Base-by-base conservation (phyloP, 192 early-diverging fungal species). In the Umbelopsis isabellina region DNA sequence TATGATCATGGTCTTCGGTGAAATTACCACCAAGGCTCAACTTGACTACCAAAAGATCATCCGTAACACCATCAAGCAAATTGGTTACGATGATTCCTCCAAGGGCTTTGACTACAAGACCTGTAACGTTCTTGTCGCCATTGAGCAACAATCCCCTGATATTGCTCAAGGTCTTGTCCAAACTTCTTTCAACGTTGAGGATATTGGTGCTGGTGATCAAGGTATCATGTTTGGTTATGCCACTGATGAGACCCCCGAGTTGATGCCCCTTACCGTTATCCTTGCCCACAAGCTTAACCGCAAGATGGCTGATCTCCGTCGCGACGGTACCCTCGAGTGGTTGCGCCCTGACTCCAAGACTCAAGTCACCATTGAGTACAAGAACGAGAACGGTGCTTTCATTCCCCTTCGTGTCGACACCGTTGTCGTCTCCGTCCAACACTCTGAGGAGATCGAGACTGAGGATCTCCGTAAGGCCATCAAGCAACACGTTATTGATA, bases 91-190 rank as follows among this genome's bases (percentile, higher is more conserved):
- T 85, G 93, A 95, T 86, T 99, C 97, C 33, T 82, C 85, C 80
- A 99, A 99, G 90, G 97, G 97, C 75, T 99, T 99, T 84, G 97
- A 99, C 86, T 98, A 98, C 93, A 98, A 99, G 91, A 99, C 97
- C 79, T 99, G 97, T 88, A 99, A 99, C 84, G 95, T 99, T 55
- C 87, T 99, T 67, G 96, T 99, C 71, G 97, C 96, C 82, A 98
- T 99, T 78, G 97, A 99, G 86, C 95, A 98, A 87, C 97, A 99
- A 86, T 99, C 97, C 69, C 97, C 97, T 73, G 96, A 99, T 82
- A 98, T 99, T 79, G 93, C 95, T 83, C 94, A 95, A 84, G 97
- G 96, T 83, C 90, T 99, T 67, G 93, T 94, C 69, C 95, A 97
- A 88, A 89, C 93, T 83, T 89, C 91, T 72, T 85, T 91, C 73